Evolutionary conservation across 1,139 yeast species (phyloP).

Genomic region (Yamadazyma songkhlaensis): DNA sequence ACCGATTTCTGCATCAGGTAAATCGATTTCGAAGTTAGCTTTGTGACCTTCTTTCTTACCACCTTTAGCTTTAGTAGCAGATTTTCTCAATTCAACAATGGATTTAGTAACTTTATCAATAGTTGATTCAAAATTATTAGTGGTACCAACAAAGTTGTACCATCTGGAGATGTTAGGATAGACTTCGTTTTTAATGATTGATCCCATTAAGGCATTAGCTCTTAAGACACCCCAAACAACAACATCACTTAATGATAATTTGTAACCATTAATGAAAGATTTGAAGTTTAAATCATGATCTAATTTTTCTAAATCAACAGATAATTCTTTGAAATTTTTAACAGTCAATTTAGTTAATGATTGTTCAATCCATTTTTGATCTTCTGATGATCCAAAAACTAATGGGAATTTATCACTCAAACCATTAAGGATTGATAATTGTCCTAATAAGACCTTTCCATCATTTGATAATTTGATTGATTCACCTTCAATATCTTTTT

Average conservation of each 20-base stretch:
- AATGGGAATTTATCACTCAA: constrained; percentile 48
- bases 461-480: constrained; percentile 45
- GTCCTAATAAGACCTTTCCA: constrained; percentile 44
- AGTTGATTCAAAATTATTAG: constrained; percentile 64
- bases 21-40: constrained; percentile 91
- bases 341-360: constrained; percentile 68
- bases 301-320: constrained; percentile 68
- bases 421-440: constrained; percentile 40
- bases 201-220: constrained; percentile 90
- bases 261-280: constrained; percentile 69
- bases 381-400: constrained; percentile 27
- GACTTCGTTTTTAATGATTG: constrained; percentile 79
- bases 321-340: constrained; percentile 83
- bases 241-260: constrained; percentile 71
- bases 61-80: constrained; percentile 51
- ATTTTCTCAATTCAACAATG: constrained; percentile 70
- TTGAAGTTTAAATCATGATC: constrained; percentile 85
- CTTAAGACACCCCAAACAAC: constrained; percentile 93
- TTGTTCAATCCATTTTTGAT: constrained; percentile 63
- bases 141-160: constrained; percentile 73
- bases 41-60: constrained; percentile 77
- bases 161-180: constrained; percentile 89
- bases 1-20: constrained; percentile 87
- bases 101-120: constrained; percentile 68
- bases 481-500: constrained; percentile 44